Conservation (phyloP, 208 protist species). For the Leishmania arabica region DNA sequence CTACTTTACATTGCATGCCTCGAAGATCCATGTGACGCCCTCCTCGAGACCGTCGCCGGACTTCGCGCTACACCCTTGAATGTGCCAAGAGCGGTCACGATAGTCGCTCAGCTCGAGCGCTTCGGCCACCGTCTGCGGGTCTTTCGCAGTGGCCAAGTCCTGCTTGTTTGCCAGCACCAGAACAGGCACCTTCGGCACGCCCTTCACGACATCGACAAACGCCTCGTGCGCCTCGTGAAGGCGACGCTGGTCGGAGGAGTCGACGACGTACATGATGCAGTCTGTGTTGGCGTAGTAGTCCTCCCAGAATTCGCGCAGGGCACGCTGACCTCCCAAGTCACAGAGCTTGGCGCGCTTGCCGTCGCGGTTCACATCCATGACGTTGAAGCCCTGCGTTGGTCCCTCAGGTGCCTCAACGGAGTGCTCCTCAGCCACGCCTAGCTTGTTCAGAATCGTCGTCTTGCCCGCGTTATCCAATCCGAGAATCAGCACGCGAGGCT, state of each 20-base stretch:
- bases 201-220: conserved; percentile 93
- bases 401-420: conserved; percentile 91
- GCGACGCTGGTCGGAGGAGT: conserved; percentile 91
- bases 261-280: conserved; percentile 97
- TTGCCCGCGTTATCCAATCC: conserved; percentile 97
- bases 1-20: conserved; percentile 42
- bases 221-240: conserved; percentile 93
- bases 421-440: conserved; percentile 80
- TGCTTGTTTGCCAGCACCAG: conserved; percentile 99
- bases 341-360: conserved; percentile 98
- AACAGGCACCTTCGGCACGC: conserved; percentile 96
- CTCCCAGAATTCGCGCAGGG: conserved; percentile 98
- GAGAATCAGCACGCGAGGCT: conserved; percentile 95
- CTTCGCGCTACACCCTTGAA: conserved; percentile 96
- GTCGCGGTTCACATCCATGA: conserved; percentile 96
- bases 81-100: conserved; percentile 95
- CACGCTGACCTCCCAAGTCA: conserved; percentile 99
- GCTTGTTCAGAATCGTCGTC: conserved; percentile 95
- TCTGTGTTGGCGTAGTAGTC: conserved; percentile 98
- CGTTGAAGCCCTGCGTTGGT: conserved; percentile 99
- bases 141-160: conserved; percentile 95
- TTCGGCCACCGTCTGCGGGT: conserved; percentile 74
- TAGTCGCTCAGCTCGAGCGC: conserved; percentile 86
- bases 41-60: conserved; percentile 92
- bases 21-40: conserved; percentile 93